Conservation (phyloP, 106 monocot genomes). For the Platanthera zijinensis region DNA sequence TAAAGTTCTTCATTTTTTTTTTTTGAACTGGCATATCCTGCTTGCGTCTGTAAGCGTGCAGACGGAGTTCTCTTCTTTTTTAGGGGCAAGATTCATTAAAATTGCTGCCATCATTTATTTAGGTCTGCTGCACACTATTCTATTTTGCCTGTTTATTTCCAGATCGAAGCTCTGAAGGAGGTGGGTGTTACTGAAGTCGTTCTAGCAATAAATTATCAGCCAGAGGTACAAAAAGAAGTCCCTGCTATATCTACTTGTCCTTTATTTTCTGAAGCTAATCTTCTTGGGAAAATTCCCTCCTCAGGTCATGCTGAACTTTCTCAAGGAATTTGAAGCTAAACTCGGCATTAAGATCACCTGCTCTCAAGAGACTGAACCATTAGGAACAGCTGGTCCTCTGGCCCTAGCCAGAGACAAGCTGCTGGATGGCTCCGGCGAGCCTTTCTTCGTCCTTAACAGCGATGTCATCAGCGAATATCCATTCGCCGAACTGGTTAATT, state of each 20-base stretch:
- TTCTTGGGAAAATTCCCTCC: neutral
- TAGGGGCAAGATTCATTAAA: no score
- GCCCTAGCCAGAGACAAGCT: constrained; percentile 74
- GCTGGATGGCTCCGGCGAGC: constrained; percentile 8
- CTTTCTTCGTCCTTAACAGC: constrained; percentile 70
- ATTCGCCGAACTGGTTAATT: constrained; percentile 47
- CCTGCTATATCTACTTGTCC: no score
- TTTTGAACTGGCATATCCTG: no score
- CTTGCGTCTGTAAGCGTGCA: no score
- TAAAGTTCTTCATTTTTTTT: no score
- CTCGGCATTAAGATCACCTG: constrained; percentile 74
- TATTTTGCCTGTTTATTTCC: neutral
- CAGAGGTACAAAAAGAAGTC: constrained; percentile 29
- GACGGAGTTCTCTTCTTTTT: no score
- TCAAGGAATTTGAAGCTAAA: constrained; percentile 64
- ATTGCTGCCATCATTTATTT: no score
- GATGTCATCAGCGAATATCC: constrained; percentile 86
- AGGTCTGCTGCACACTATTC: no score
- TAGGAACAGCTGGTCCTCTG: constrained; percentile 74
- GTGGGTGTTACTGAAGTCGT: constrained; percentile 48
- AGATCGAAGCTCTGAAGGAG: constrained; percentile 52
- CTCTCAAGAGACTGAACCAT: constrained; percentile 73
- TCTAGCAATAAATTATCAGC: constrained; percentile 48
- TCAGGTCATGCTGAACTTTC: constrained; percentile 71
- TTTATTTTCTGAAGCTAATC: no score